Percentiles rank a stretch among this genome's conserved stretches.
Conservation (phyloP, 2,329 filamentous ascomycete genomes). For the Aspergillus tubingensis region DNA sequence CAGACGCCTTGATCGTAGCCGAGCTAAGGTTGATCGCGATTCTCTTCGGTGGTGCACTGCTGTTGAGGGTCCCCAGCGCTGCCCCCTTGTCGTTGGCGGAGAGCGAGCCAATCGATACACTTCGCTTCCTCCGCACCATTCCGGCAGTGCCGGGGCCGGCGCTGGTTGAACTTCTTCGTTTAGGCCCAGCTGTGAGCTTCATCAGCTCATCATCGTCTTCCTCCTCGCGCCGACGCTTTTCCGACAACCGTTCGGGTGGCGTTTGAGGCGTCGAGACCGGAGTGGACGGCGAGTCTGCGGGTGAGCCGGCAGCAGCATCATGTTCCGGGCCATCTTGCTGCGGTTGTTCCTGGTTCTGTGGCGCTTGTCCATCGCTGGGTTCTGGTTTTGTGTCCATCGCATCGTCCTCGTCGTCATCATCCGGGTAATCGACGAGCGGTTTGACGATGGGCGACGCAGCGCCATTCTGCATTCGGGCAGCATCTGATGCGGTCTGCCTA, state of each 20-base stretch:
- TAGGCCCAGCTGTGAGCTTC: slow-evolving; percentile 65
- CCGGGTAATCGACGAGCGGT: slow-evolving; percentile 86
- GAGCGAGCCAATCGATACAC: slow-evolving; percentile 31
- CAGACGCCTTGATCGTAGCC: slow-evolving; percentile 25
- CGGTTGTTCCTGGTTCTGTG: slow-evolving; percentile 15
- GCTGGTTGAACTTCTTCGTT: slow-evolving; percentile 48
- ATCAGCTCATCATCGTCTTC: slow-evolving; percentile 92
- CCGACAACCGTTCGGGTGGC: slow-evolving; percentile 76
- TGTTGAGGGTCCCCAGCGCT: slow-evolving; percentile 15
- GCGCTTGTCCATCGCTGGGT: slow-evolving; percentile 19
- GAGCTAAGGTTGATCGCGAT: slow-evolving; percentile 45
- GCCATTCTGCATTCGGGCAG: slow-evolving; percentile 56
- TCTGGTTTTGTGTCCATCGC: slow-evolving; percentile 59
- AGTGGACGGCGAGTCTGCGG: slow-evolving; percentile 28
- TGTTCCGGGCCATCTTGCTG: slow-evolving; percentile 21
- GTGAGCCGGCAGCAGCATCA: slow-evolving; percentile 26
- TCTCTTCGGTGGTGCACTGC: slow-evolving; percentile 34
- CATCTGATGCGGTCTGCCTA: slow-evolving; percentile 37
- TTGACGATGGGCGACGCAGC: slow-evolving; percentile 61
- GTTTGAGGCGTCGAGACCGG: slow-evolving; percentile 29
- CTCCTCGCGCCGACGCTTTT: slow-evolving; percentile 82
- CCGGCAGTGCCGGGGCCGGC: slow-evolving; percentile 37
- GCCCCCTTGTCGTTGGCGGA: slow-evolving; percentile 30
- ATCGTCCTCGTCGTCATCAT: slow-evolving; percentile 82
- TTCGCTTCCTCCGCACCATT: slow-evolving; percentile 36